These are phyloP conservation scores for Aspergillus egyptiacus DNA, from an alignment of 495 filamentous ascomycete genomes.

Conservation along the genomic window DNA sequence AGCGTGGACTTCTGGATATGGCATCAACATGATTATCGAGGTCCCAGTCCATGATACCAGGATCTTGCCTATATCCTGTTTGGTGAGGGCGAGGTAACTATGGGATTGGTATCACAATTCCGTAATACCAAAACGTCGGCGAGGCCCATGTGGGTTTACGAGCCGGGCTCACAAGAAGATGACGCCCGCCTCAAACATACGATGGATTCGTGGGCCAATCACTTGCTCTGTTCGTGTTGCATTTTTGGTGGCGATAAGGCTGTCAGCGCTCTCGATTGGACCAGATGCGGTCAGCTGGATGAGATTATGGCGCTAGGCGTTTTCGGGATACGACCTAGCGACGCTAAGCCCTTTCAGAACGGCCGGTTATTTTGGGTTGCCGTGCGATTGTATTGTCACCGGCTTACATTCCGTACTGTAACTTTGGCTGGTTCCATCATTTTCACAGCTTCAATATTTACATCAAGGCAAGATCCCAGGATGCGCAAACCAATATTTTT, in stretches of 20 bases:
- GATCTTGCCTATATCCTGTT: background rate
- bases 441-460: too few species aligned
- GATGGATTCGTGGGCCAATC: slow-evolving; percentile 15
- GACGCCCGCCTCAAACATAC: slow-evolving; percentile 1
- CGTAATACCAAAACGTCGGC: slow-evolving; percentile 8
- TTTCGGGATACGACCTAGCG: background rate
- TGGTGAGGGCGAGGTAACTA: background rate
- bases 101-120: background rate
- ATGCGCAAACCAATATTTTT: too few species aligned
- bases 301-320: background rate
- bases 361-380: slow-evolving; percentile 1
- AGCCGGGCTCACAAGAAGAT: slow-evolving; percentile 2
- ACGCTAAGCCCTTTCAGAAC: background rate
- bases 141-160: slow-evolving; percentile 2
- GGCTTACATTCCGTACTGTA: background rate
- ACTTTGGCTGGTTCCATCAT: background rate
- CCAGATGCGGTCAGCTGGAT: slow-evolving; percentile 12
- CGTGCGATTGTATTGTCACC: slow-evolving; percentile 11
- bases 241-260: slow-evolving; percentile 10
- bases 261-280: slow-evolving; percentile 7
- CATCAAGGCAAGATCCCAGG: too few species aligned
- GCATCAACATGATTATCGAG: background rate
- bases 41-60: too few species aligned
- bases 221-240: background rate
- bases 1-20: background rate